Conservation (phyloP, 345 rosid genomes). For the Dipteronia dyeriana region DNA sequence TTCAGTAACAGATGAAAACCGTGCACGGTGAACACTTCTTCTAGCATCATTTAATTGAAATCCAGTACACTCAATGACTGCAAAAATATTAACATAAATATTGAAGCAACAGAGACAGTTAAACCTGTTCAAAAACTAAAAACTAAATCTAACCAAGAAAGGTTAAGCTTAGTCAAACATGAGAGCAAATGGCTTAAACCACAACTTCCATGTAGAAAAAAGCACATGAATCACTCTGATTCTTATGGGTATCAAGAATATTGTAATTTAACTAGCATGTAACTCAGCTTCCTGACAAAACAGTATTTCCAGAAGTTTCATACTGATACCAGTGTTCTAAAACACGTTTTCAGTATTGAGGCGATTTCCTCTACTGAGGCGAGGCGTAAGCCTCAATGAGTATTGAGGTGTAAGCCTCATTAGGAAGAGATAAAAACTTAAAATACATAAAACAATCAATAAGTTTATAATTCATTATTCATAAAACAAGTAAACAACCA, state of each 20-base stretch:
- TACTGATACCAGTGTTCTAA: too few relatives aligned
- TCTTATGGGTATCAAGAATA: background rate
- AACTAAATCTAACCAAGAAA: background rate
- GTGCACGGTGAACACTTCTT: constrained; percentile 76
- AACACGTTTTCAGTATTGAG: too few relatives aligned
- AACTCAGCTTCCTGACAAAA: background rate
- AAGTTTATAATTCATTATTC: too few relatives aligned
- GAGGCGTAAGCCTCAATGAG: too few relatives aligned
- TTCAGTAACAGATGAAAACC: constrained; percentile 96
- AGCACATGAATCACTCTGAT: background rate
- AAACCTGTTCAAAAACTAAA: background rate
- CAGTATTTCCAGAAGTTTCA: background rate
- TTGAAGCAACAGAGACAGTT: constrained; percentile 1
- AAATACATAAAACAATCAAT: too few relatives aligned
- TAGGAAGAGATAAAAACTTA: too few relatives aligned
- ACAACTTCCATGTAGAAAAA: background rate
- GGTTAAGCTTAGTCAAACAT: constrained; percentile 4
- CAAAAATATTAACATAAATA: constrained; percentile 18
- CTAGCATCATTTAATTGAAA: constrained; percentile 53
- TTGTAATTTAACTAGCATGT: background rate
- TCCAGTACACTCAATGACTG: constrained; percentile 87
- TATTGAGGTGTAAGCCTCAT: too few relatives aligned
- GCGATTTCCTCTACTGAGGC: too few relatives aligned
- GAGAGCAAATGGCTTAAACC: background rate
- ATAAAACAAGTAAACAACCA: too few relatives aligned